Percentiles rank a stretch among this genome's conserved stretches.
Conservation (phyloP, 2,329 filamentous ascomycete genomes). For the Emericellopsis atlantica region DNA sequence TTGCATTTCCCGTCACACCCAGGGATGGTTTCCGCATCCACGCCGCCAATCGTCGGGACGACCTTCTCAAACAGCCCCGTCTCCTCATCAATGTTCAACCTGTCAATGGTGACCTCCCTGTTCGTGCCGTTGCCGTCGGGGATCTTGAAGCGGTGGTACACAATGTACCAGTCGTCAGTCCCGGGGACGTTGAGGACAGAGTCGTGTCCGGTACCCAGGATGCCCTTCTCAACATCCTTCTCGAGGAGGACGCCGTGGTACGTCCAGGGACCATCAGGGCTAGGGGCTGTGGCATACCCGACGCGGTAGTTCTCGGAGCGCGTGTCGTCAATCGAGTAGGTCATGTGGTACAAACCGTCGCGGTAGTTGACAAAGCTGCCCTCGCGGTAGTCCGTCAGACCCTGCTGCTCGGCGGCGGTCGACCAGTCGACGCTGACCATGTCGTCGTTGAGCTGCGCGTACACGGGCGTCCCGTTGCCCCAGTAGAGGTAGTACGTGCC, state of each 20-base stretch:
- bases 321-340: constrained; percentile 34
- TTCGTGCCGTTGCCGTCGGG: constrained; percentile 28
- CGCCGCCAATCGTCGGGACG: constrained; percentile 20
- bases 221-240: constrained; percentile 25
- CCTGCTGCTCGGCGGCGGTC: constrained; percentile 18
- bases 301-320: constrained; percentile 30
- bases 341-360: constrained; percentile 30
- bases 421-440: constrained; percentile 28
- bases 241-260: constrained; percentile 29
- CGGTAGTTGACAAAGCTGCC: constrained; percentile 28
- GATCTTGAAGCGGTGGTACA: constrained; percentile 33
- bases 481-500: constrained; percentile 51
- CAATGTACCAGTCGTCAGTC: constrained; percentile 36
- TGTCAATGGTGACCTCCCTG: constrained; percentile 28
- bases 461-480: constrained; percentile 31
- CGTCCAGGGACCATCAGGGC: constrained; percentile 26
- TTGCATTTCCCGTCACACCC: neutral
- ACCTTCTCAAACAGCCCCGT: constrained; percentile 24
- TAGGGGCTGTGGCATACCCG: constrained; percentile 28
- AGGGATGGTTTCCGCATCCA: constrained; percentile 4
- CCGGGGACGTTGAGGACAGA: constrained; percentile 31
- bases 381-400: constrained; percentile 28
- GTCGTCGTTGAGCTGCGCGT: constrained; percentile 28
- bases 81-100: constrained; percentile 20
- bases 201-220: constrained; percentile 31